These are phyloP conservation scores for Tricholomella constricta DNA, from an alignment of 768 basidiomycete species.

Conservation along the genomic window DNA sequence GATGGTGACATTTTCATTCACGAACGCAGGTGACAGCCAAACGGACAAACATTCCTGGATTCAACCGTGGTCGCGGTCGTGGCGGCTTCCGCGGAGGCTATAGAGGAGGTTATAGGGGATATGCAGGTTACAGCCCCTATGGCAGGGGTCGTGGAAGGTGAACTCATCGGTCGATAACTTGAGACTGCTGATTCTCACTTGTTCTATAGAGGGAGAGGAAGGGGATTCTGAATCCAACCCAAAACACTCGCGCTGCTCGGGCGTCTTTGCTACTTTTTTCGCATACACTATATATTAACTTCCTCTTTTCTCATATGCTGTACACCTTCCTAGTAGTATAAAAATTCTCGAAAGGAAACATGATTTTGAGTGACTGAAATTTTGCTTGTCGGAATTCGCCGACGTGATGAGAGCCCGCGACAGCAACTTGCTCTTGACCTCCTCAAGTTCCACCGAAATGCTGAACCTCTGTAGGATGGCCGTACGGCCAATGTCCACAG, in stretches of 20 bases:
- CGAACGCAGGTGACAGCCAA: constrained; percentile 82
- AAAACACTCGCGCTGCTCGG: constrained; percentile 12
- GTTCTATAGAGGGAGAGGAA: constrained; percentile 49
- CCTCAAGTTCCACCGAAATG: constrained; percentile 25
- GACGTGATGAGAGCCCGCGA: neutral
- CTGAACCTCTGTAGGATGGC: constrained; percentile 38
- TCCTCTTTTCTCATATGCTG: constrained; percentile 12
- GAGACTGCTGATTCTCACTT: neutral
- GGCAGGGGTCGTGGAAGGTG: constrained; percentile 74
- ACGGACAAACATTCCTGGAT: constrained; percentile 94
- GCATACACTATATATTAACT: constrained; percentile 17
- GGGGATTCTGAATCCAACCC: constrained; percentile 55
- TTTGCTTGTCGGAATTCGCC: constrained; percentile 8
- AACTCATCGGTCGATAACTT: constrained; percentile 20
- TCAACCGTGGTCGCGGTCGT: constrained; percentile 79
- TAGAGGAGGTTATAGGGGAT: constrained; percentile 50
- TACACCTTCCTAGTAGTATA: constrained; percentile 3
- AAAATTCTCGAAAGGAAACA: neutral
- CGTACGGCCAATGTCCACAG: constrained; percentile 48
- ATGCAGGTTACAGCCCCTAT: constrained; percentile 63
- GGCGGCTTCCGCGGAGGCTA: constrained; percentile 63
- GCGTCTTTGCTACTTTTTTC: constrained; percentile 3
- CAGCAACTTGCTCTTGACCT: neutral
- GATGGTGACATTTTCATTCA: neutral
- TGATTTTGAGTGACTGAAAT: neutral